Base-by-base conservation (phyloP, 768 basidiomycete species). In the Chiua virens region DNA sequence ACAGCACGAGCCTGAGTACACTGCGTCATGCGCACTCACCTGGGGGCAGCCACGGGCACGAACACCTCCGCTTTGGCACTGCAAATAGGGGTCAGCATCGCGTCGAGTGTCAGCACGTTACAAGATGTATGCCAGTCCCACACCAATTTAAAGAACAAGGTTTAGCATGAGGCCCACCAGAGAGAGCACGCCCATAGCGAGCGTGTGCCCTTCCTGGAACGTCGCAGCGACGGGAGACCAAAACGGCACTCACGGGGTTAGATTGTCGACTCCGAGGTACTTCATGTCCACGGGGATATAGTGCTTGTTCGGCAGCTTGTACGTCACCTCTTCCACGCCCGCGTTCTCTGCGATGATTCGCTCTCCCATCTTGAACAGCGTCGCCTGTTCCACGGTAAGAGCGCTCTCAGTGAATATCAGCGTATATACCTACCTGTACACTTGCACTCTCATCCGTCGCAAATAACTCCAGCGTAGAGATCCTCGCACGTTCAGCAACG, bases 211-310 rank as follows among this genome's bases (percentile, higher is more conserved):
- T 53, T 47, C 58, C 52, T 52, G 14, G 27, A 30, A 46, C 41
- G 23, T 35, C 40, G 46, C 47, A 40, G 53, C 50, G 56, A 28
- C 51, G 38, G 34, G n/a, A 41, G 25, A n/a, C 20, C 44, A 20
- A 60, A 58, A 56, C n/a, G 35, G 23, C 42, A 74, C 72, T 63
- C 62, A 87, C 85, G 85, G 83, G 3, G 81, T 82, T 35, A 79
- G 56, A 62, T 34, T 34, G 17, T 34, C 34, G 9, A 87, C 64
- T 3, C 81, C 82, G 39, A 87, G 71, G 53, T 89, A 90, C 47
- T 69, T 70, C 84, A 92, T 87, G 67, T 90, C 83, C 42, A 94
- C 90, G 0, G 90, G 89, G 58, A 97, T 81, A 68, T 96, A 98
- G 76, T 34, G 34, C 34, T 34, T 34, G 34, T 98, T 98, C 2